Conservation (phyloP, 225 moss, liverwort and hornwort species). For the Climacium dendroides region DNA sequence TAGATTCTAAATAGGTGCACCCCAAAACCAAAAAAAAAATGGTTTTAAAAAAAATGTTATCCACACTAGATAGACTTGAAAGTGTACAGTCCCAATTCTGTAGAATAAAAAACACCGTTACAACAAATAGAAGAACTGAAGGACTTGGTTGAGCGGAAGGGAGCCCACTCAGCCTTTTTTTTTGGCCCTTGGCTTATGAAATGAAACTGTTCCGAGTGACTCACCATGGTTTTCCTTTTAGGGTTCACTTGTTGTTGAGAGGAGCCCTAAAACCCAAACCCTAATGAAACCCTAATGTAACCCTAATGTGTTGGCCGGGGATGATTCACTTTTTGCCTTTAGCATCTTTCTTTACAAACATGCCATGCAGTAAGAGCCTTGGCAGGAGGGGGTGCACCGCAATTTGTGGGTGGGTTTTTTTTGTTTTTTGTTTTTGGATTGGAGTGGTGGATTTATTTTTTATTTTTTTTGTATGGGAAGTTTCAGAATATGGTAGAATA, state of each 20-base stretch:
- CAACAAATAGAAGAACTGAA: too few species aligned
- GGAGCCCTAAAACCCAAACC: neutral
- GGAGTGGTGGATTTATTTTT: neutral
- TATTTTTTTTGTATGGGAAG: neutral
- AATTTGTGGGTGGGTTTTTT: neutral
- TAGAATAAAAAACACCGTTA: neutral
- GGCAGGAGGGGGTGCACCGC: neutral
- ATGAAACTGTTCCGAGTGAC: neutral
- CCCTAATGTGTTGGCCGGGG: neutral
- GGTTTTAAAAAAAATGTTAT: neutral
- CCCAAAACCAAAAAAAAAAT: too few species aligned
- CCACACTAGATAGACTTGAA: neutral
- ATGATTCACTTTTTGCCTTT: neutral
- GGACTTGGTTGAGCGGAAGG: neutral
- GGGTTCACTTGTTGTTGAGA: neutral
- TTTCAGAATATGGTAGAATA: neutral
- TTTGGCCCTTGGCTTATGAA: neutral
- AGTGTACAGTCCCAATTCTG: neutral
- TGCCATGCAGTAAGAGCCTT: too few species aligned
- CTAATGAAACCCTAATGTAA: too few species aligned
- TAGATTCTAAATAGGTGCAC: too few species aligned
- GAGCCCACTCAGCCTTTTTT: neutral
- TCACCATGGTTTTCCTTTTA: neutral
- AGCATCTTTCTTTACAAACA: neutral
- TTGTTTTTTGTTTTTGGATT: too few species aligned